Evolutionary conservation across 108 stramenopile species (phyloP).

Genomic region (Cyclotella baltica): DNA sequence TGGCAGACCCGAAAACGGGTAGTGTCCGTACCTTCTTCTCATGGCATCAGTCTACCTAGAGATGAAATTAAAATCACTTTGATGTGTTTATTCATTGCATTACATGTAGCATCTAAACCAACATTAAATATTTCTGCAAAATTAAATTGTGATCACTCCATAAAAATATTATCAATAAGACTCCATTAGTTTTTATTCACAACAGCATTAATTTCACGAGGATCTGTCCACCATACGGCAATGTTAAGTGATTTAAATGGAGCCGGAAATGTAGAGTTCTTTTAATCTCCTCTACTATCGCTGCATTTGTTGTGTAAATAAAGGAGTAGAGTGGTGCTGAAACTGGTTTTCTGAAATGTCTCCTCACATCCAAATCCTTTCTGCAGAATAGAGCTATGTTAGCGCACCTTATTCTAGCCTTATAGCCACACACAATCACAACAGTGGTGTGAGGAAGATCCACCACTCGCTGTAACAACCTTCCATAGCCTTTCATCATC

Average conservation of each 20-base stretch:
- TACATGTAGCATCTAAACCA: background rate
- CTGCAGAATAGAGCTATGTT: constrained; percentile 13
- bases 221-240: constrained; percentile 38
- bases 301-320: constrained; percentile 28
- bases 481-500: constrained; percentile 59
- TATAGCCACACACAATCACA: constrained; percentile 60
- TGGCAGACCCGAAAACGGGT: too few species aligned
- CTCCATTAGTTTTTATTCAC: constrained; percentile 23
- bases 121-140: background rate
- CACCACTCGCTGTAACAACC: constrained; percentile 51
- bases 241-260: constrained; percentile 39
- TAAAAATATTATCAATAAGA: constrained; percentile 26
- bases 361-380: background rate
- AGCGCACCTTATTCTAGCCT: constrained; percentile 24
- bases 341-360: constrained; percentile 30
- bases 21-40: too few species aligned
- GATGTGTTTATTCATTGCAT: too few species aligned
- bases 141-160: background rate
- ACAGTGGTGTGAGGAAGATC: constrained; percentile 57
- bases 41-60: too few species aligned
- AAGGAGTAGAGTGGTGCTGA: constrained; percentile 43
- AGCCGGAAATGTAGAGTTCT: constrained; percentile 26
- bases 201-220: constrained; percentile 30
- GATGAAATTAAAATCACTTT: too few species aligned
- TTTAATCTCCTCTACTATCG: constrained; percentile 13